Base-by-base conservation (phyloP, 352 stramenopile species). In the Phytophthora cryptogea region DNA sequence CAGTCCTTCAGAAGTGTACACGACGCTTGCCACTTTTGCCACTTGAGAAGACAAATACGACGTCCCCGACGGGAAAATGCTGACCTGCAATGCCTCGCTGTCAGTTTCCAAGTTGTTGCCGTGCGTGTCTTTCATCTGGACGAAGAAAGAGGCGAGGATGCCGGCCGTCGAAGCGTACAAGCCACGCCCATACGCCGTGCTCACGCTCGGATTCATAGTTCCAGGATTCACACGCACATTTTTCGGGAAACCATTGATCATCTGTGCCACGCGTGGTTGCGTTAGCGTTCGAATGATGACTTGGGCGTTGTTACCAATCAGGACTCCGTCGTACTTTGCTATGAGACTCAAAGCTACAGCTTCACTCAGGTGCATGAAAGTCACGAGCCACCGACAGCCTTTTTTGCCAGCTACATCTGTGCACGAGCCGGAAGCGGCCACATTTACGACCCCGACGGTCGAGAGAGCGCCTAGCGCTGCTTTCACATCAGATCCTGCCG, bases 121-220 rank as follows among this genome's bases (percentile, higher is more conserved):
- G 36, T 92, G 81, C 0, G 83, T 94, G 47, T 94, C 86, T 41
- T 94, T 94, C 55, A 89, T 78, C 31, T 95, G 86, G 8, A 94
- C 73, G 16, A 74, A 86, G 52, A 95, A 95, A 1, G 58, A 74
- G 8, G 78, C 69, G 13, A 70, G 47, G 16, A 83, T 39, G 0
- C 86, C 84, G 8, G 86, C 75, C 0, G 73, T 80, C 4, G 78
- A 68, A 30, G 73, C 50, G 27, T 90, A 89, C 11, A 94, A 48
- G 0, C 86, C 86, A 39, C 62, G 56, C 0, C 83, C 86, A 51
- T 85, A 89, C 17, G 81, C 86, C 0, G 80, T 92, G 27, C 63
- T 89, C 13, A 92, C 76, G 37, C 78, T 90, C 8, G 86, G 83
- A 51, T 94, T 94, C 35, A 76, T 88, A 0, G 37, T 9, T 0